Evolutionary conservation across 23 red algal genomes (phyloP), one percentile per base, ranked within the genome.

Genomic region (Agarophyton chilense): DNA sequence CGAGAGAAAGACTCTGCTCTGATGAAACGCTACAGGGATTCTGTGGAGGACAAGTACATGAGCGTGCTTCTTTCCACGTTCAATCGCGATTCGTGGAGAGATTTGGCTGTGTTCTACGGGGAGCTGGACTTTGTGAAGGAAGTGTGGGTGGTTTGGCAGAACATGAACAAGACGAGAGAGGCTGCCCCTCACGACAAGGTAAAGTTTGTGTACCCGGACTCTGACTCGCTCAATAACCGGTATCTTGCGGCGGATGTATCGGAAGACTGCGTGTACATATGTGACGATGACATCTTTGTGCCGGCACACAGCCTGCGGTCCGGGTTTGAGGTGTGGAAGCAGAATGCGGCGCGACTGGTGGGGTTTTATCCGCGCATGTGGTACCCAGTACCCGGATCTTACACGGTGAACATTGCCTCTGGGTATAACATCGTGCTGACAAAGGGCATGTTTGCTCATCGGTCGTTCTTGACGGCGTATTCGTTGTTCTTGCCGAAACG

Each of bases 361-460:
- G 93, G 93, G 4, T 95, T 95, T 44, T 95, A 86, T 24, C 93
- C 93, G 31, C 58, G 93, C 47, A 74, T 92, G 41, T 89, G 89
- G 77, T 67, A 84, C 32, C 63, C 71, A 28, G 66, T 72, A 11
- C 73, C 72, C 10, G 79, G 74, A n/a, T 78, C 50, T 10, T 81
- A 81, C 18, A 72, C 77, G 19, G 73, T 63, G 35, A 67, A 77
- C 52, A 78, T 78, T 14, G 87, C 50, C 12, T 54, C 60, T 28
- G 81, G 93, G n/a, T 95, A 95, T 49, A 91, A 88, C 56, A 95
- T 95, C 28, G 88, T 95, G 60, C 78, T 95, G 45, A 95, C 93
- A 33, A 95, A 95, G 55, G 83, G 84, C 51, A 95, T 95, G 81
- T 95, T 95, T 82, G 82, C 89, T 35, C 87, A 88, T 71, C 76